phyloP scores from a whole-genome alignment of 148 eudicot species.

The Dysphania ambrosioides region DNA sequence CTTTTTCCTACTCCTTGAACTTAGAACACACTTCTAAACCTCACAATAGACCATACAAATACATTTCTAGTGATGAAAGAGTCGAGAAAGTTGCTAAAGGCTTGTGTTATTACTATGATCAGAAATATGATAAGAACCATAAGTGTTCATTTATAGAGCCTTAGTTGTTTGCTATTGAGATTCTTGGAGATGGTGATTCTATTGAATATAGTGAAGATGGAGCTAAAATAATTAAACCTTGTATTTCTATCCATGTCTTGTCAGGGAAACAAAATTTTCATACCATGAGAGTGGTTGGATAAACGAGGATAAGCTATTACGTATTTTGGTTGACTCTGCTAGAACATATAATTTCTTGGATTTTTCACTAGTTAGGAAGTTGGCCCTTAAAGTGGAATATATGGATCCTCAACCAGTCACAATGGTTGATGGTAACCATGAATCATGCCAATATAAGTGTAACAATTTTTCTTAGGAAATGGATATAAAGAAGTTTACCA shows the following conservation, averaged over 20 bases:
- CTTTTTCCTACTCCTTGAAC: no score
- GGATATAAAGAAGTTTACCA: not conserved
- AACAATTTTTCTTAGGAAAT: not conserved
- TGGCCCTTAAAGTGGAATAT: not conserved
- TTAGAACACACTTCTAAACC: no score
- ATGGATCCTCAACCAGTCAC: not conserved
- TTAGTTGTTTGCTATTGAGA: no score
- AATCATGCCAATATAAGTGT: not conserved
- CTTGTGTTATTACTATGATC: no score
- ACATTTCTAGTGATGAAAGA: no score
- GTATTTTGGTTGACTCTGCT: not conserved
- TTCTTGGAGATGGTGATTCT: no score
- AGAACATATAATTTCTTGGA: not conserved
- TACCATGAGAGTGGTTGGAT: not conserved
- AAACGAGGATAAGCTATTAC: not conserved
- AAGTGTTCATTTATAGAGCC: no score
- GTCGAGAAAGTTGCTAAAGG: no score
- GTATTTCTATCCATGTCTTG: not conserved
- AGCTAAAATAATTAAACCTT: not conserved
- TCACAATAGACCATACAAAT: no score
- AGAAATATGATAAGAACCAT: no score
- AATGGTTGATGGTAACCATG: not conserved
- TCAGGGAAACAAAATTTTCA: not conserved
- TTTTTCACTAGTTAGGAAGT: not conserved
- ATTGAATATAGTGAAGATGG: not conserved